phyloP scores from a whole-genome alignment of 2,329 filamentous ascomycete species.

The Davidsoniella eucalypti region DNA sequence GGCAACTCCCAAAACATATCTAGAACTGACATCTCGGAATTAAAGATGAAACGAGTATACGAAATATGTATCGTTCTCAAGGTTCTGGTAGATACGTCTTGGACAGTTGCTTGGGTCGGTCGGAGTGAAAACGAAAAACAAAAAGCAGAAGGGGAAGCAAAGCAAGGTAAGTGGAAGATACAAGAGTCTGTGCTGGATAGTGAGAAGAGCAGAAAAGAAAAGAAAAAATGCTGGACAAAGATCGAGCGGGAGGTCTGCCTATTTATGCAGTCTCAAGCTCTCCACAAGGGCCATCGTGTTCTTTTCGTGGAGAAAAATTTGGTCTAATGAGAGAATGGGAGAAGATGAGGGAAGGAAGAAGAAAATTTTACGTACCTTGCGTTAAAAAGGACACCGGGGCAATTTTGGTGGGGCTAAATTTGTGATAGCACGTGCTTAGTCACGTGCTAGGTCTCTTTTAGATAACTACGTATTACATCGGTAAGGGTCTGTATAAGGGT shows the following conservation, averaged over 20 bases:
- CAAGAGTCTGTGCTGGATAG: not conserved
- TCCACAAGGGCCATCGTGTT: constrained; percentile 2
- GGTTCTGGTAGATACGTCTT: not conserved
- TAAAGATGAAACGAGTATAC: constrained; percentile 11
- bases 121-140: constrained; percentile 12
- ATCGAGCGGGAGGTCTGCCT: constrained; percentile 13
- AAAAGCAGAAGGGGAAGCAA: constrained; percentile 13
- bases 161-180: not conserved
- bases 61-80: not conserved
- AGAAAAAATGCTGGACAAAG: constrained; percentile 5
- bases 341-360: not conserved
- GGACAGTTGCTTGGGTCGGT: constrained; percentile 7
- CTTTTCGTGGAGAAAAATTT: not conserved
- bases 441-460: not conserved
- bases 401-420: not conserved
- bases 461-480: no score
- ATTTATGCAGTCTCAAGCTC: constrained; percentile 13
- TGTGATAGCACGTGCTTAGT: not conserved
- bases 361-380: not conserved
- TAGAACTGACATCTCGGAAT: constrained; percentile 13
- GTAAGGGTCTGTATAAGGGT: no score
- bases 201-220: not conserved
- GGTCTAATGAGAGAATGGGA: not conserved
- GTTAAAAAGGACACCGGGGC: not conserved
- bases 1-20: constrained; percentile 26